Conservation (phyloP, 306 rosid species). For the Trifolium subterraneum region DNA sequence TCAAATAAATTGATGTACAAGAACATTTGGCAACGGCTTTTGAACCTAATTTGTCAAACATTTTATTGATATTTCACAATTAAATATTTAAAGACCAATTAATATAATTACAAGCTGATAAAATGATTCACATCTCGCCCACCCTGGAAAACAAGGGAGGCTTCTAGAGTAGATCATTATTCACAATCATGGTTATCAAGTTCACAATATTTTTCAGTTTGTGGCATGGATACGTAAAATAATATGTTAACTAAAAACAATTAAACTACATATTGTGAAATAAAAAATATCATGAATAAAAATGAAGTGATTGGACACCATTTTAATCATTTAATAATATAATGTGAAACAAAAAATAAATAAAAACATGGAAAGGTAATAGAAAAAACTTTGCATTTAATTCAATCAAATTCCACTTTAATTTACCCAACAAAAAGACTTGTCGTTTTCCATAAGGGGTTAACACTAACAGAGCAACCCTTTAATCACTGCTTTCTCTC, state of each 20-base stretch:
- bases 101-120: slow-evolving; percentile 2
- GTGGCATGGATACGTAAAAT: background rate
- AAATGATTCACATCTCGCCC: slow-evolving; percentile 23
- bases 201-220: background rate
- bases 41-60: slow-evolving; percentile 12
- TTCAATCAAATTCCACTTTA: background rate
- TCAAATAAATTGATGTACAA: background rate
- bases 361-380: background rate
- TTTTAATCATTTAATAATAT: background rate
- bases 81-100: background rate
- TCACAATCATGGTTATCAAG: background rate
- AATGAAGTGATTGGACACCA: background rate
- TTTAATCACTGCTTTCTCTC: slow-evolving; percentile 8
- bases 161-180: background rate
- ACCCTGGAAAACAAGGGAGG: slow-evolving; percentile 1
- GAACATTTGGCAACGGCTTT: no score
- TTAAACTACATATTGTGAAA: background rate
- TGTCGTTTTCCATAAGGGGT: background rate
- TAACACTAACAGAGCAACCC: slow-evolving; percentile 3
- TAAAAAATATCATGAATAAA: background rate
- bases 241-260: background rate
- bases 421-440: background rate
- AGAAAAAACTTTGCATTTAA: background rate
- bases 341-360: background rate
- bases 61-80: background rate